Evolutionary conservation across 371 early-diverging fungal genomes (phyloP).

Genomic region (Funneliformis caledonium): DNA sequence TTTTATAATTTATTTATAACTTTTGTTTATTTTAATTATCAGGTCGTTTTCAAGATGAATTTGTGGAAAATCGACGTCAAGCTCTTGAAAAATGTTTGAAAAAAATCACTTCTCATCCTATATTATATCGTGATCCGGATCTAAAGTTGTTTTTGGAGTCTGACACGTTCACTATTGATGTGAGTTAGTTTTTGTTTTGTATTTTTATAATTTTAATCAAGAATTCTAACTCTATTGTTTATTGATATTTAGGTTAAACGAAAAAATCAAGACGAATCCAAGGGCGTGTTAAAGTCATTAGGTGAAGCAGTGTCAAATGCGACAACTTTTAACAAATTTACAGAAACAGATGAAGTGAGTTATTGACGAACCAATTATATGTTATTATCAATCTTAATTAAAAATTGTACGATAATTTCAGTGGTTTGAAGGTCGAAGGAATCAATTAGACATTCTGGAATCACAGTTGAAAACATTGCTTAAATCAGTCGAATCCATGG

Average conservation of each 20-base stretch:
- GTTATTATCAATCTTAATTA: constrained; percentile 14
- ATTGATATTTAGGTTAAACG: constrained; percentile 48
- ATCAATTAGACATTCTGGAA: constrained; percentile 83
- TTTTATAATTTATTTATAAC: background rate
- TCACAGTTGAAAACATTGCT: constrained; percentile 80
- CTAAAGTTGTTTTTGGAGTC: constrained; percentile 89
- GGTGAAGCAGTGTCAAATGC: constrained; percentile 57
- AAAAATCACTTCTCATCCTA: constrained; percentile 84
- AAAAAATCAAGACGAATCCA: constrained; percentile 52
- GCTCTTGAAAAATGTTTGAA: constrained; percentile 84
- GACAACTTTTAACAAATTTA: constrained; percentile 55
- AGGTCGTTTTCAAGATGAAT: constrained; percentile 95
- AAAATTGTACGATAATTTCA: constrained; percentile 39
- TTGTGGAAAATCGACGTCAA: constrained; percentile 87
- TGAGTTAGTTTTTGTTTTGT: constrained; percentile 42
- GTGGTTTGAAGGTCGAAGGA: constrained; percentile 81
- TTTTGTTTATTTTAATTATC: background rate
- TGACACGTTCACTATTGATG: constrained; percentile 78
- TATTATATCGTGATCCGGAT: constrained; percentile 82
- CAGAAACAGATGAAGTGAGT: constrained; percentile 58
- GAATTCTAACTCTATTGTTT: constrained; percentile 2
- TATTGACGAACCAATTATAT: background rate
- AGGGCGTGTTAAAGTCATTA: constrained; percentile 61
- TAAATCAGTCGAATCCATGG: constrained; percentile 81
- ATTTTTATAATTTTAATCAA: background rate